A percentile compares a stretch with the other conserved stretches of the same genome.
phyloP scores from a whole-genome alignment of 148 eudicot species.

The Rhododendron vialii region DNA sequence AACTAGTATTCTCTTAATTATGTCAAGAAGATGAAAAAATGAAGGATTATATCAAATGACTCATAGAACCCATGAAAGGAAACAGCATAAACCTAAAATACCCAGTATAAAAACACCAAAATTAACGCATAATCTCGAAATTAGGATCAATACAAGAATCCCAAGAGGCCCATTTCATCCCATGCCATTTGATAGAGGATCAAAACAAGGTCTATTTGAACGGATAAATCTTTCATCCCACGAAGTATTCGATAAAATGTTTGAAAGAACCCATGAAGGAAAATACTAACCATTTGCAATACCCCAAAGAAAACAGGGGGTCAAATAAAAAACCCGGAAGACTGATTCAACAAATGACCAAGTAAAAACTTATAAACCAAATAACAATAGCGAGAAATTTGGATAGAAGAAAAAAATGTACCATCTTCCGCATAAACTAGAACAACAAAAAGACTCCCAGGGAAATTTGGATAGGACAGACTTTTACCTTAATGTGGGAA shows the following conservation, averaged over 20 bases:
- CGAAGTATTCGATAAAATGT: background rate
- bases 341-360: constrained; percentile 10
- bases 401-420: background rate
- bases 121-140: background rate
- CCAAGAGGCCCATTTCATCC: background rate
- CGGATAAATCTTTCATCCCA: background rate
- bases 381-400: background rate
- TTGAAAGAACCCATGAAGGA: background rate
- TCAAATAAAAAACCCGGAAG: background rate
- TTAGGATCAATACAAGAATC: background rate
- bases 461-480: background rate
- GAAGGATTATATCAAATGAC: background rate
- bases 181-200: background rate
- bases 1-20: background rate
- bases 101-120: background rate
- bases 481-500: constrained; percentile 16
- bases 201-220: background rate
- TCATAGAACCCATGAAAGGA: background rate
- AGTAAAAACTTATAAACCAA: background rate
- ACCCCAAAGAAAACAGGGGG: background rate
- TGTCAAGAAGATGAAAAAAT: background rate
- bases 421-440: background rate
- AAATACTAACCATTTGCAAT: background rate
- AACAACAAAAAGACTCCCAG: background rate
- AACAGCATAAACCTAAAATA: background rate